Evolutionary conservation across 2,329 filamentous ascomycete genomes (phyloP).

Genomic region (Sporothrix variecibatus): DNA sequence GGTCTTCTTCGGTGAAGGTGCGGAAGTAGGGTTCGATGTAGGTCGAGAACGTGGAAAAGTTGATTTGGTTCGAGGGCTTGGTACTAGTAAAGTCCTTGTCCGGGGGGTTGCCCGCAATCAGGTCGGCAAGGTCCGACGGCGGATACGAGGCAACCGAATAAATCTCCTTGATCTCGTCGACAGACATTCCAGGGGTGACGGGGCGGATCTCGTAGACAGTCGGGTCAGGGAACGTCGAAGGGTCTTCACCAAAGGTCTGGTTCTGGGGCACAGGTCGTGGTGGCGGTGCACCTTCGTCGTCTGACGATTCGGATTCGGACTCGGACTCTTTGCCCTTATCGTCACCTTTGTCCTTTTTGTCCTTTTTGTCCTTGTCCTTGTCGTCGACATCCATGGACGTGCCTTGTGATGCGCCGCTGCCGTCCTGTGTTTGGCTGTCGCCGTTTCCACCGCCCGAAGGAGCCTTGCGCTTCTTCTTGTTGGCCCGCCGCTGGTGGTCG

Average conservation of each 20-base stretch:
- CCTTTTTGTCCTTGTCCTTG: conserved; percentile 45
- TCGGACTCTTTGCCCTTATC: conserved; percentile 48
- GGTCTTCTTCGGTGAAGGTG: conserved; percentile 86
- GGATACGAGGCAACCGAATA: conserved; percentile 87
- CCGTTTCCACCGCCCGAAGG: conserved; percentile 47
- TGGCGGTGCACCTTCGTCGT: conserved; percentile 63
- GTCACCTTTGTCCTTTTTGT: conserved; percentile 57
- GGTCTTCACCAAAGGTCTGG: conserved; percentile 90
- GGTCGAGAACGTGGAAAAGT: conserved; percentile 86
- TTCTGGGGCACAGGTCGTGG: conserved; percentile 69
- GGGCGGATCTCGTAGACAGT: conserved; percentile 91
- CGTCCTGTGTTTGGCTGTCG: conserved; percentile 54
- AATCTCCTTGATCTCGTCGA: conserved; percentile 84
- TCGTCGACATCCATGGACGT: conserved; percentile 58
- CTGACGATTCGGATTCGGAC: conserved; percentile 52
- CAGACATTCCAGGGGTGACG: conserved; percentile 71
- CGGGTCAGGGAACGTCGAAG: conserved; percentile 85
- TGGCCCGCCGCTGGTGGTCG: conserved; percentile 54
- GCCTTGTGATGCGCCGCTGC: conserved; percentile 1
- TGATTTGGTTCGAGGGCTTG: conserved; percentile 92
- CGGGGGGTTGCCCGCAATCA: conserved; percentile 85
- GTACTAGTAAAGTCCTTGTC: conserved; percentile 95
- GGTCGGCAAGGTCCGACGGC: conserved; percentile 73
- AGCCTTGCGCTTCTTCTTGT: conserved; percentile 80
- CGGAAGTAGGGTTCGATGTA: conserved; percentile 92